These are phyloP conservation scores for Fraxinus pennsylvanica DNA, from an alignment of 257 asterid genomes.

Conservation along the genomic window DNA sequence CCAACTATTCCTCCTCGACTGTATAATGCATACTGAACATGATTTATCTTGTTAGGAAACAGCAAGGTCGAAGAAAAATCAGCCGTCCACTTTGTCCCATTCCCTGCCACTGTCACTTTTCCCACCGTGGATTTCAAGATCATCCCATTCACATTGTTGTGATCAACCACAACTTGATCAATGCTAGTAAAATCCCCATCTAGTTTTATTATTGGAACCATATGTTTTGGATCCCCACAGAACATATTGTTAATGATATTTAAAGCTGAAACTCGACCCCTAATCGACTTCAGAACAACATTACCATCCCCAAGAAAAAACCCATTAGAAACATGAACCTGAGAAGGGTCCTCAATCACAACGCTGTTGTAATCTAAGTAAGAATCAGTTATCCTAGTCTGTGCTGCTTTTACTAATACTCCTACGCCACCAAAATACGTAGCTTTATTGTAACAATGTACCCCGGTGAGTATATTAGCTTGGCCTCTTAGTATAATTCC, in stretches of 20 bases:
- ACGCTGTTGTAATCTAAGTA: conserved; percentile 58
- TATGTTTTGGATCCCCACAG: conserved; percentile 36
- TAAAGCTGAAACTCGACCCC: conserved; percentile 46
- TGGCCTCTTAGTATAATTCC: conserved; percentile 51
- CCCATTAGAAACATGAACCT: conserved; percentile 44
- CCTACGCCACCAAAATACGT: conserved; percentile 55
- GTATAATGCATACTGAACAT: conserved; percentile 49
- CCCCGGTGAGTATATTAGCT: conserved; percentile 54
- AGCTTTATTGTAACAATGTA: conserved; percentile 69
- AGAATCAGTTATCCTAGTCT: conserved; percentile 44
- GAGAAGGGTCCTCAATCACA: conserved; percentile 56
- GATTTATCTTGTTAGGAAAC: conserved; percentile 53
- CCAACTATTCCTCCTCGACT: conserved; percentile 21
- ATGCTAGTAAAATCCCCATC: conserved; percentile 42
- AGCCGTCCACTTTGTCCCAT: conserved; percentile 57
- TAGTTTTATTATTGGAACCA: conserved; percentile 40
- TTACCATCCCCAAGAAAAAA: conserved; percentile 62
- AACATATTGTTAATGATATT: conserved; percentile 51
- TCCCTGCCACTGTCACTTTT: conserved; percentile 46
- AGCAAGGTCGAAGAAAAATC: conserved; percentile 46
- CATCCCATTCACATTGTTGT: conserved; percentile 57
- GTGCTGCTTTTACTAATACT: conserved; percentile 49
- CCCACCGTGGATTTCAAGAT: conserved; percentile 51
- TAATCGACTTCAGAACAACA: conserved; percentile 46
- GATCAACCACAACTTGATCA: conserved; percentile 55